Conservation (phyloP, 1,284 basidiomycete species). For the Trametes pubescens region DNA sequence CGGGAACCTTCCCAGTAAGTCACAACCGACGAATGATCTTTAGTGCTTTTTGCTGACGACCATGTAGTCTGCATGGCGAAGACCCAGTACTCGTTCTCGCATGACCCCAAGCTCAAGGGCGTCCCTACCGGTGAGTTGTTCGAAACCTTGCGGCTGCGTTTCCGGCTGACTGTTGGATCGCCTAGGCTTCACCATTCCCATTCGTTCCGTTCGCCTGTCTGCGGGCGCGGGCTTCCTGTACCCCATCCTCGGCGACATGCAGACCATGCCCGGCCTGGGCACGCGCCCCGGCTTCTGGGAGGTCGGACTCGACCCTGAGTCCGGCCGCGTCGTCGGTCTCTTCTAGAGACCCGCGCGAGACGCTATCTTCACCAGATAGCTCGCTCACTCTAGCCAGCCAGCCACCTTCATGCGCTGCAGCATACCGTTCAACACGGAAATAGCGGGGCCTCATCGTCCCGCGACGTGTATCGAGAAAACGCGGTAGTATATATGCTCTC, state of each 20-base stretch:
- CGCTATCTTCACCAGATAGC: conserved; percentile 45
- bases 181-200: conserved; percentile 90
- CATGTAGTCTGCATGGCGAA: conserved; percentile 94
- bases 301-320: conserved; percentile 79
- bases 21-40: background rate
- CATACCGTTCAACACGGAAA: conserved; percentile 52
- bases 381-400: conserved; percentile 28
- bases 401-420: conserved; percentile 41
- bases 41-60: conserved; percentile 21
- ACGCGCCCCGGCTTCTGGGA: conserved; percentile 95
- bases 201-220: conserved; percentile 88
- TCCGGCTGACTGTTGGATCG: conserved; percentile 6
- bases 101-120: conserved; percentile 91
- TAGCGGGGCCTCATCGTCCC: conserved; percentile 35
- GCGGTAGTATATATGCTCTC: conserved; percentile 22
- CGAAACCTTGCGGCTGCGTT: background rate
- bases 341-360: conserved; percentile 57
- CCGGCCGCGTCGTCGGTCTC: conserved; percentile 76
- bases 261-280: conserved; percentile 97
- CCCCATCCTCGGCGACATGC: conserved; percentile 94
- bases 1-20: conserved; percentile 79
- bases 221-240: conserved; percentile 98
- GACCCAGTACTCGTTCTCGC: conserved; percentile 97
- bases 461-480: conserved; percentile 24
- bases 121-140: conserved; percentile 69